Base-by-base conservation (phyloP, 768 basidiomycete species). In the Cantharellus anzutake region DNA sequence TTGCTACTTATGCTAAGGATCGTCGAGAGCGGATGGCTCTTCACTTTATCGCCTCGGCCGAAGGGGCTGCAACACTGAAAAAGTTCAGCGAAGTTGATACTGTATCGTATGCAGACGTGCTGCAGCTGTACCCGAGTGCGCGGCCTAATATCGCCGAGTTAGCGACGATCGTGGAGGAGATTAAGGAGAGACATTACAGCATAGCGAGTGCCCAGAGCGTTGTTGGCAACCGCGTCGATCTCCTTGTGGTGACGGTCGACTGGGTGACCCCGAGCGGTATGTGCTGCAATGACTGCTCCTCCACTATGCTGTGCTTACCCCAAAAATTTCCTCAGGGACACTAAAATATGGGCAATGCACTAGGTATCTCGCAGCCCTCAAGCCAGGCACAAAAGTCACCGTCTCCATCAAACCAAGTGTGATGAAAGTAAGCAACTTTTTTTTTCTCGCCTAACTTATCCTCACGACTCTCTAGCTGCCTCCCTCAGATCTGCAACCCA, bases 351-450 rank as follows among this genome's bases (percentile, higher is more conserved):
- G 96, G 35, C 96, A 99, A 72, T 98, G 94, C 68, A 98, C 96
- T 3, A 80, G 92, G 62, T 99, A 98, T 71, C 83, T 98, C 42
- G 83, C 85, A 2, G 81, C 77, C 44, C 77, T 99, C 51, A 79
- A 80, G 67, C 69, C 84, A 42, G 96, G 94, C 20, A 86, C 89
- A 69, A 84, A 94, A 71, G 92, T 97, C 29, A 97, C 92, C 0
- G 94, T 96, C 4, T 97, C 93, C 3, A 85, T 98, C 72, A 96
- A 96, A 71, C 96, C 96, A 35, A 96, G 92, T 68, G 96, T 99
- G 38, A 98, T 99, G 96, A 98, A 97, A 78, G 87, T 89, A 60
- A 34, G 76, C 38, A 38, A 35, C 11, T 38, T 42, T 42, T 7
- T 20, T 3, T 44, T 57, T 20, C 40, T 42, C 7, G 29, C 64